These are phyloP conservation scores for Bruguiera parviflora DNA, from an alignment of 345 rosid species.

Conservation along the genomic window DNA sequence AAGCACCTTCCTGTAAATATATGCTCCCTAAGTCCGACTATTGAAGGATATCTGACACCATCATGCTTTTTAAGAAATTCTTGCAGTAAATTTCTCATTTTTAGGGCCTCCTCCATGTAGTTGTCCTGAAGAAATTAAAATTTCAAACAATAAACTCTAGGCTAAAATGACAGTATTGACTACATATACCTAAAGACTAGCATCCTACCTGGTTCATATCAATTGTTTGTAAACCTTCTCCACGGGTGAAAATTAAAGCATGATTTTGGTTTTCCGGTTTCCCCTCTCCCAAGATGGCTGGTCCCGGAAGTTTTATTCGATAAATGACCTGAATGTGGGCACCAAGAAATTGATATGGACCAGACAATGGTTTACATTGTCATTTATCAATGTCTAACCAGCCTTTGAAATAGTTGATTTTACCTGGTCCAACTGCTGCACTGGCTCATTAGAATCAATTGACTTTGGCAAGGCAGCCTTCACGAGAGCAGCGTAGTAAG, in stretches of 20 bases:
- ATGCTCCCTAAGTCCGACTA: constrained; percentile 97
- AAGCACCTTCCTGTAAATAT: constrained; percentile 97
- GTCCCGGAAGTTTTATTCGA: constrained; percentile 92
- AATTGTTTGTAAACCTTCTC: constrained; percentile 97
- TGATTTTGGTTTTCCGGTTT: constrained; percentile 99
- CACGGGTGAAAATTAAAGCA: constrained; percentile 94
- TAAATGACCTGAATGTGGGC: constrained; percentile 69
- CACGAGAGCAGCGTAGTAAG: constrained; percentile 80
- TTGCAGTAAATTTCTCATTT: constrained; percentile 93
- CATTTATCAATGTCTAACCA: neutral
- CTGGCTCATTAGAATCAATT: constrained; percentile 72
- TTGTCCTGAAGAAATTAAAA: constrained; percentile 54
- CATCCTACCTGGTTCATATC: constrained; percentile 91
- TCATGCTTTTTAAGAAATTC: constrained; percentile 94
- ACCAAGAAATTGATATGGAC: neutral
- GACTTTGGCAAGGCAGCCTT: constrained; percentile 87
- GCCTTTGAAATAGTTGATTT: constrained; percentile 1
- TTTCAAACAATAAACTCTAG: neutral
- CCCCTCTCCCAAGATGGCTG: constrained; percentile 97
- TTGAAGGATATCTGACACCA: constrained; percentile 89
- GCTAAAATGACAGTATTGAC: neutral
- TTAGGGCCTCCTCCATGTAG: constrained; percentile 98
- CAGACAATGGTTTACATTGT: neutral
- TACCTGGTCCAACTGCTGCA: constrained; percentile 93
- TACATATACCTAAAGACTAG: neutral